phyloP scores from a whole-genome alignment of 768 basidiomycete genomes.

The Postia placenta region DNA sequence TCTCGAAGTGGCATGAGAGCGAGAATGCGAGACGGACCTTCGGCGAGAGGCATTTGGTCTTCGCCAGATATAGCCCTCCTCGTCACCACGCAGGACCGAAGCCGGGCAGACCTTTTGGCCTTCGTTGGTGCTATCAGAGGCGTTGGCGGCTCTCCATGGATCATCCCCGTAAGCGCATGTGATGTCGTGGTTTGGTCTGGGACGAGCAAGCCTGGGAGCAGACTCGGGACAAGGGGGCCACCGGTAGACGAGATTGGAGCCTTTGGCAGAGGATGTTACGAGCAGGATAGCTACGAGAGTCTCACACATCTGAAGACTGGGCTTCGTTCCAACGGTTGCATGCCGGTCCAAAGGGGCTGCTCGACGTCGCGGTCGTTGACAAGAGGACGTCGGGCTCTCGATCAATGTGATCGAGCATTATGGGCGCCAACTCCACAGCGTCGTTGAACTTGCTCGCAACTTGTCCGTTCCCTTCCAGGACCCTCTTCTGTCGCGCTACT shows the following conservation, averaged over 20 bases:
- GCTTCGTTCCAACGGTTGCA: no score
- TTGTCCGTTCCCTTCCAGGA: no score
- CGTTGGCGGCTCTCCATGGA: conserved; percentile 63
- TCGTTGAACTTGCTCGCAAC: no score
- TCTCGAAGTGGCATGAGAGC: conserved; percentile 43
- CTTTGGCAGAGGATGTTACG: conserved; percentile 80
- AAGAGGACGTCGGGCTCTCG: no score
- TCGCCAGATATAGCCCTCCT: conserved; percentile 58
- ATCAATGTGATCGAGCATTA: no score
- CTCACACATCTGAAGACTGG: conserved; percentile 81
- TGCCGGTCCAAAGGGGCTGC: no score
- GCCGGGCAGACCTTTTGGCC: conserved; percentile 12
- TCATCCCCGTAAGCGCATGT: conserved; percentile 58
- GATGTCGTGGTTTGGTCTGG: conserved; percentile 43
- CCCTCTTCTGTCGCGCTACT: no score
- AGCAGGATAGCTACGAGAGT: conserved; percentile 76
- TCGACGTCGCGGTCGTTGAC: no score
- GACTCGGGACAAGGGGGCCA: conserved; percentile 75
- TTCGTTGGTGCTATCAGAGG: conserved; percentile 30
- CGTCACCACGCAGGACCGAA: conserved; percentile 15
- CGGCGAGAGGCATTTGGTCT: conserved; percentile 43
- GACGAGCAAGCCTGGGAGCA: conserved; percentile 65
- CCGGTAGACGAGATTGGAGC: conserved; percentile 70
- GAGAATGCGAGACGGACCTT: conserved; percentile 42
- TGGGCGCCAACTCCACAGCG: no score